Evolutionary conservation across 202 grass and related monocot species (phyloP).

Genomic region (Schoenoplectus tabernaemontani): DNA sequence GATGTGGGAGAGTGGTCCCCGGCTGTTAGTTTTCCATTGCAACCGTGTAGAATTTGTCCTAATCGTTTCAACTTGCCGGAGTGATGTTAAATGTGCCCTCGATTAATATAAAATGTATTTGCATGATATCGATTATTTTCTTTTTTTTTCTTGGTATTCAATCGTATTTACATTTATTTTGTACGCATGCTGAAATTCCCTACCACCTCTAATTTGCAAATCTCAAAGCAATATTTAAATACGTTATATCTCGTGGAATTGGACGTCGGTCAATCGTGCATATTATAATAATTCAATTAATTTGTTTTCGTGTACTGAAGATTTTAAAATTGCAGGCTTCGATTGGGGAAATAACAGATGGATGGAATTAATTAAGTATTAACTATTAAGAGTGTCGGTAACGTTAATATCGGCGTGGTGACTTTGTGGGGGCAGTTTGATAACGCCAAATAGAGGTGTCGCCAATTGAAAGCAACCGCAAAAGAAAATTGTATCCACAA

Average conservation of each 20-base stretch:
- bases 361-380: too few species aligned
- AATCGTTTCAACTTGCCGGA: neutral
- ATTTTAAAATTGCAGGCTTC: too few species aligned
- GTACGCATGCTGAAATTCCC: neutral
- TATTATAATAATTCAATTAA: too few species aligned
- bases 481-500: slow-evolving; percentile 17
- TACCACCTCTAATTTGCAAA: neutral
- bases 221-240: neutral
- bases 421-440: too few species aligned
- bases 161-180: neutral
- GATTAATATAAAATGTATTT: neutral
- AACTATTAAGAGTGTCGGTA: too few species aligned
- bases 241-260: too few species aligned
- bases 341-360: too few species aligned
- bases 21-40: neutral
- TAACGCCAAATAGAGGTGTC: too few species aligned
- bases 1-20: neutral
- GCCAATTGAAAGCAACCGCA: neutral
- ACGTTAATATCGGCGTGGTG: too few species aligned
- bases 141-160: neutral
- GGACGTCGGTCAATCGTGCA: too few species aligned
- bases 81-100: neutral
- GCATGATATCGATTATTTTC: too few species aligned
- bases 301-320: too few species aligned
- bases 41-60: neutral